Base-by-base conservation (phyloP, 2,329 filamentous ascomycete genomes). In the Fusarium chuoi region DNA sequence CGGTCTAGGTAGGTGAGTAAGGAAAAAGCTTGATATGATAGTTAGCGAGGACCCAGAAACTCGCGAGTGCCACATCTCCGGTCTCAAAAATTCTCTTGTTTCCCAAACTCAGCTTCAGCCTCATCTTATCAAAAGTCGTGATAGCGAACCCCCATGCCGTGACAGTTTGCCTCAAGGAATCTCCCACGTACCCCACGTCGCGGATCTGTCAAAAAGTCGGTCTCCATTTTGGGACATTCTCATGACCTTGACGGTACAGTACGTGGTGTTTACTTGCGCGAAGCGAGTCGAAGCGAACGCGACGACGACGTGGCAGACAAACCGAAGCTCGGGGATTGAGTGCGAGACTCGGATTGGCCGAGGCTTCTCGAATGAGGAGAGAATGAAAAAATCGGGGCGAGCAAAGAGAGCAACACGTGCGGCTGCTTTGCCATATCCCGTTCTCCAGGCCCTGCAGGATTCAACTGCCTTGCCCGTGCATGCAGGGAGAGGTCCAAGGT, bases 141-240 rank as follows among this genome's bases (percentile, higher is more conserved):
- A 68, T 71, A 59, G 26, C 20, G 35, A 58, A 61, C 66, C 62
- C 66, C 66, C 62, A 69, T 67, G 55, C 28, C 14, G 55, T 45
- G 58, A 59, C 26, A 12, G 14, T 39, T n/a, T 33, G 22, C 12
- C 48, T 26, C 45, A 24, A 39, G 6, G 17, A 7, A 39, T 56
- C 41, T 58, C 45, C 44, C 62, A 55, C 68, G 59, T 55, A 77
- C 75, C 70, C 70, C 75, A 74, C 75, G 75, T 61, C 49, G 46
- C 26, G 51, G 51, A 73, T 62, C 38, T 72, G 42, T 44, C 33
- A 42, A 57, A 36, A 17, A 51, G 54, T 65, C 56, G 51, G 65
- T 68, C 51, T 63, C 71, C 59, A 57, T 65, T 55, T 67, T 35
- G 65, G 55, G 46, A 24, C 45, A 65, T 68, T 64, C 52, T 45